Base-by-base conservation (phyloP, 2,329 filamentous ascomycete species). In the Pseudogymnoascus sp. region DNA sequence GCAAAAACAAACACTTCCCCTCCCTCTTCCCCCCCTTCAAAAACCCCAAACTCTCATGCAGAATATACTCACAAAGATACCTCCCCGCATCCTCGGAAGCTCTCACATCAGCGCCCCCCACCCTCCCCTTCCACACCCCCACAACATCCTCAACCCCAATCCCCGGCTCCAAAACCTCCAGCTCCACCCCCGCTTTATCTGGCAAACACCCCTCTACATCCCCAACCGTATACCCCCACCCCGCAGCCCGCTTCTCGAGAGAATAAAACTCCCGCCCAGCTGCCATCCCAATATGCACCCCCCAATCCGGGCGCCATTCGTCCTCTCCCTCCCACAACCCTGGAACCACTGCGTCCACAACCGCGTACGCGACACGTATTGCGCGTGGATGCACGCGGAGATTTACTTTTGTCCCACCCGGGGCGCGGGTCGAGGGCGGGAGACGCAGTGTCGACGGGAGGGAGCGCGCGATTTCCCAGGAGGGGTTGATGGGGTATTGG, bases 261-360 rank as follows among this genome's bases (percentile, higher is more conserved):
- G 83, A 82, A 73, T 93, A 96, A 68, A 84, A 85, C 69, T 74
- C 81, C 68, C 76, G 83, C 70, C 73, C 88, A 72, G 73, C 78
- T 0, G 90, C 89, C 82, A 96, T 91, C 66, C 91, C 91, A 61
- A 96, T 88, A 74, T 96, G 91, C 3, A 96, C 74, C 21, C 86
- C 80, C 31, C 88, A 76, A 73, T 96, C 88, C 62, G 86, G 81
- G 59, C 77, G 74, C 62, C 70, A 72, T 11, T 65, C 61, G 73
- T 67, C 68, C 73, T 64, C 72, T n/a, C 68, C 67, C 44, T 73
- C 72, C 67, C 77, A 70, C 59, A 96, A 78, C 4, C 72, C 72
- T 1, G 91, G 89, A 3, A 93, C 79, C 2, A 87, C 74, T 11
- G 77, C 74, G 61, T 85, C 82, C 35, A 93, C 87, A 6, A 80